Evolutionary conservation across 768 basidiomycete genomes (phyloP).

Genomic region (Boletus insuetus): DNA sequence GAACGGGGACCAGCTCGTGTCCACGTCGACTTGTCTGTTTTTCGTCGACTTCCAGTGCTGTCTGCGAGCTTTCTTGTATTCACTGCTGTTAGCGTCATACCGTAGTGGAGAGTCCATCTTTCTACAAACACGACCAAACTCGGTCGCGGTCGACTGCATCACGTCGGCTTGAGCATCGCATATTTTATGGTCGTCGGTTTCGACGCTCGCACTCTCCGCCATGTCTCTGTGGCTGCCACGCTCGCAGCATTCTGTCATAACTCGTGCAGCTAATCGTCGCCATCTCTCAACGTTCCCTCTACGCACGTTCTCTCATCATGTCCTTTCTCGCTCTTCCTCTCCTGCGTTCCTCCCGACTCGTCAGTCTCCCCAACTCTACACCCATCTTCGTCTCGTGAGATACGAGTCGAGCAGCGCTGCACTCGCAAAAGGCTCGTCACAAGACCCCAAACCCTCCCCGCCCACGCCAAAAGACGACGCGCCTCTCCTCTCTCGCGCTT

Average conservation of each 20-base stretch:
- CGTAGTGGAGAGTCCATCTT: conserved; percentile 9
- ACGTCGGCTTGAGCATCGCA: neutral
- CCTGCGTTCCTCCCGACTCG: conserved; percentile 23
- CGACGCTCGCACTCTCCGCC: neutral
- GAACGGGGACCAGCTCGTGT: conserved; percentile 70
- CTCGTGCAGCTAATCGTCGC: conserved; percentile 33
- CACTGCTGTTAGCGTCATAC: conserved; percentile 19
- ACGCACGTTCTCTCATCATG: conserved; percentile 5
- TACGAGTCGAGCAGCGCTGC: conserved; percentile 8
- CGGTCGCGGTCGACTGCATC: conserved; percentile 1
- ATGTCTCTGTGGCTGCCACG: conserved; percentile 84
- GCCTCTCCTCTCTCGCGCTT: conserved; percentile 59
- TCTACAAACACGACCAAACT: conserved; percentile 27
- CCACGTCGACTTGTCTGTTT: conserved; percentile 43
- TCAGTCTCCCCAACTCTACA: conserved; percentile 25
- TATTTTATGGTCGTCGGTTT: neutral
- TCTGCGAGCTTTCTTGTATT: conserved; percentile 58
- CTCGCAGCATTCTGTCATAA: conserved; percentile 41
- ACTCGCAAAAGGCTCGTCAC: conserved; percentile 23
- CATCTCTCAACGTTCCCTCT: conserved; percentile 6
- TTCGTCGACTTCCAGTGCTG: conserved; percentile 60
- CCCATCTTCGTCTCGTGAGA: conserved; percentile 1
- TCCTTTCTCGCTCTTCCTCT: conserved; percentile 18
- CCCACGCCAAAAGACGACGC: conserved; percentile 47
- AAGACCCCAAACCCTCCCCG: conserved; percentile 47